Percentiles rank a stretch among this genome's conserved stretches.
Conservation (phyloP, 371 early-diverging fungal species). For the Dinochytrium kinnereticum region DNA sequence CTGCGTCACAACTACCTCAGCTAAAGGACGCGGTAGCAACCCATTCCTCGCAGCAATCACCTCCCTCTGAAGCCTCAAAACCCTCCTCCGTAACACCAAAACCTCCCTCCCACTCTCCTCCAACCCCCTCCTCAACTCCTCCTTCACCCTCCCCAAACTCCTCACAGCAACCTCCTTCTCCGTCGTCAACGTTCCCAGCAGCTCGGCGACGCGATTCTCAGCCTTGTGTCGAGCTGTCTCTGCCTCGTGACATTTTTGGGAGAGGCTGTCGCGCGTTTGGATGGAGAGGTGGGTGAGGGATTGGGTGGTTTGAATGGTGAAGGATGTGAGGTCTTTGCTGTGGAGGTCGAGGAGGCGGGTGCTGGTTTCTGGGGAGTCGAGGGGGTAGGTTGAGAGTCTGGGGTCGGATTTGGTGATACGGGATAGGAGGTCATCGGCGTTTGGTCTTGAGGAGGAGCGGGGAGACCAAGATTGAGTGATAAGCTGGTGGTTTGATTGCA, state of each 20-base stretch:
- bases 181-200: too few species aligned
- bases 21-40: constrained; percentile 19
- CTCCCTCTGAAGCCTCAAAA: neutral
- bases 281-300: neutral
- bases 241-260: neutral
- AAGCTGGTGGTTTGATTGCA: neutral
- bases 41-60: neutral
- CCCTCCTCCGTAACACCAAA: neutral
- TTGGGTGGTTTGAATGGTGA: neutral
- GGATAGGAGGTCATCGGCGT: neutral
- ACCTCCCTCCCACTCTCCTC: neutral
- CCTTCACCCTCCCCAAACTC: neutral
- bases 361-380: neutral
- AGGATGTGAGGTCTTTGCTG: neutral
- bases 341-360: neutral
- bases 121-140: neutral
- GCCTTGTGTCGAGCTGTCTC: neutral
- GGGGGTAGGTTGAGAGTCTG: neutral
- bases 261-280: neutral
- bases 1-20: neutral
- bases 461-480: neutral
- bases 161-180: neutral
- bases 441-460: neutral
- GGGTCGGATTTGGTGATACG: neutral
- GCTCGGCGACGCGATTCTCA: too few species aligned